Evolutionary conservation across 2,329 filamentous ascomycete genomes (phyloP).

Genomic region (Phaeophleospora eucalypticola): DNA sequence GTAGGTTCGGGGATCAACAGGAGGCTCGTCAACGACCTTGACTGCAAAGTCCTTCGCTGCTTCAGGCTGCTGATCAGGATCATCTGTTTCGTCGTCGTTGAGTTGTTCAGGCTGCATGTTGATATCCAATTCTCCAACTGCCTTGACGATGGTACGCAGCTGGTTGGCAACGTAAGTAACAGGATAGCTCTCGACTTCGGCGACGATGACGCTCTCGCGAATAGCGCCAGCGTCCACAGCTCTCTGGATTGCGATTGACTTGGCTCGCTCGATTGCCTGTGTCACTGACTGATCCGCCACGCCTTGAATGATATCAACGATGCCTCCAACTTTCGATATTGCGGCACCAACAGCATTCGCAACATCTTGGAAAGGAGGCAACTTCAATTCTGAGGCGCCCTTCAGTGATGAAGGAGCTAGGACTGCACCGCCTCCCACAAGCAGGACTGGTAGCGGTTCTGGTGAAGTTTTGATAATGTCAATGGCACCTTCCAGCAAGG

Average conservation of each 20-base stretch:
- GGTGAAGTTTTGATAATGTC: conserved; percentile 56
- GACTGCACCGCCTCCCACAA: conserved; percentile 57
- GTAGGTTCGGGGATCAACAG: conserved; percentile 37
- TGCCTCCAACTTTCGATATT: conserved; percentile 53
- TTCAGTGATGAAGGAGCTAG: conserved; percentile 47
- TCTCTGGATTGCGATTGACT: conserved; percentile 34
- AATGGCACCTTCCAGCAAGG: conserved; percentile 49
- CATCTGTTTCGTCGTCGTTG: conserved; percentile 18
- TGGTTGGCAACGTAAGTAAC: conserved; percentile 35
- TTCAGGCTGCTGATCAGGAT: conserved; percentile 13
- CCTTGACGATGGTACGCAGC: conserved; percentile 32
- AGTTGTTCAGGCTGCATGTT: conserved; percentile 18
- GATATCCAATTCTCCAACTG: conserved; percentile 31
- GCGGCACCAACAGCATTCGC: conserved; percentile 61
- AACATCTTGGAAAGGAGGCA: conserved; percentile 51
- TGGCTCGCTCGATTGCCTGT: conserved; percentile 38
- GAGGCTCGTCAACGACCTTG: conserved; percentile 27
- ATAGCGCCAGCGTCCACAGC: conserved; percentile 34
- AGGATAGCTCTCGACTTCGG: conserved; percentile 43
- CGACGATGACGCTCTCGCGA: conserved; percentile 41
- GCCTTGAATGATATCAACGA: conserved; percentile 50
- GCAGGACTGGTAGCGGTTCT: conserved; percentile 49
- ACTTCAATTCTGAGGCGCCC: conserved; percentile 49
- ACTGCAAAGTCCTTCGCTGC: conserved; percentile 34
- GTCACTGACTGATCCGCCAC: conserved; percentile 40